These are phyloP conservation scores for Volvox reticuliferus DNA, from an alignment of 139 green algal genomes.

Conservation along the genomic window DNA sequence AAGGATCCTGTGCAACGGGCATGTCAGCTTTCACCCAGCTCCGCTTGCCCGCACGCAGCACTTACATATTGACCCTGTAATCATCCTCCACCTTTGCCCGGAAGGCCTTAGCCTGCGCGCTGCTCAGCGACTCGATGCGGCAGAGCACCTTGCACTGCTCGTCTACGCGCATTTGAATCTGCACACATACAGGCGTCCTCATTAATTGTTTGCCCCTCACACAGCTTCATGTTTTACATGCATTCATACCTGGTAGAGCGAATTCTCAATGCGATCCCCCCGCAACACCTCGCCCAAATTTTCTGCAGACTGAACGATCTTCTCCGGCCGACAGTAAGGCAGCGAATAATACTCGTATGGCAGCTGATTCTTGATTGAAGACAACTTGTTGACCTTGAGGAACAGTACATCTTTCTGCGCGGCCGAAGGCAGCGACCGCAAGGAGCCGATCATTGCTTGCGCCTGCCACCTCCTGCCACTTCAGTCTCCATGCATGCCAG, in stretches of 20 bases:
- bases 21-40: background rate
- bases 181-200: conserved; percentile 21
- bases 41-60: background rate
- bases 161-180: conserved; percentile 93
- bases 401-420: conserved; percentile 85
- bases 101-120: conserved; percentile 87
- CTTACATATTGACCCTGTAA: conserved; percentile 98
- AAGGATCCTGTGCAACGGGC: conserved; percentile 87
- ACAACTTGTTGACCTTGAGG: conserved; percentile 98
- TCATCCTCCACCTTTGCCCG: conserved; percentile 91
- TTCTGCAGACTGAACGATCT: conserved; percentile 91
- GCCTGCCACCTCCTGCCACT: background rate
- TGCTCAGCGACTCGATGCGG: conserved; percentile 81
- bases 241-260: conserved; percentile 83
- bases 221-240: background rate
- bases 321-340: conserved; percentile 95
- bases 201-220: background rate
- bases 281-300: conserved; percentile 98
- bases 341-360: conserved; percentile 99
- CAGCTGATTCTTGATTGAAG: conserved; percentile 91
- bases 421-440: background rate
- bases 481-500: background rate
- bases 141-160: conserved; percentile 97
- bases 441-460: conserved; percentile 19
- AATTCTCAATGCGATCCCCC: conserved; percentile 98